These are phyloP conservation scores for Gaeumannomyces tritici DNA, from an alignment of 2,329 filamentous ascomycete species.

Conservation along the genomic window DNA sequence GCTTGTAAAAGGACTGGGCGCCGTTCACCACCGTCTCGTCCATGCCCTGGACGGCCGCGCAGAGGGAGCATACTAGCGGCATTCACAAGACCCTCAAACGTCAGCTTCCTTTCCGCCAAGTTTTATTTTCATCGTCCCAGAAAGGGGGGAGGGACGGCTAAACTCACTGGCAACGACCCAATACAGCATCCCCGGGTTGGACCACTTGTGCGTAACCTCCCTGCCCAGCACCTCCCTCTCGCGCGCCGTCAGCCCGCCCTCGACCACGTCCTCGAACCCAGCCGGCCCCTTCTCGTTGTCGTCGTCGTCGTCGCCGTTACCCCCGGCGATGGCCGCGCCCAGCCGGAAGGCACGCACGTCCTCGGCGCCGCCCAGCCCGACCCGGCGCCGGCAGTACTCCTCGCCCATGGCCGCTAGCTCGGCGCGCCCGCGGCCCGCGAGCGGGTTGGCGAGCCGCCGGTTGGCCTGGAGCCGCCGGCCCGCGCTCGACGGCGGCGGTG, in stretches of 20 bases:
- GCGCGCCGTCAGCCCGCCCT: constrained; percentile 34
- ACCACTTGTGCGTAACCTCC: constrained; percentile 60
- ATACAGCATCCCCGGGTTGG: constrained; percentile 56
- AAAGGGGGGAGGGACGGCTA: neutral
- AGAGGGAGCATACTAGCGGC: constrained; percentile 46
- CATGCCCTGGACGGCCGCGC: constrained; percentile 63
- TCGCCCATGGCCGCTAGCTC: constrained; percentile 47
- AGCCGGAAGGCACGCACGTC: constrained; percentile 50
- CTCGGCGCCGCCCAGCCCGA: constrained; percentile 43
- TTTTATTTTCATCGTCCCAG: no score
- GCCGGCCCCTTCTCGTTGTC: no score
- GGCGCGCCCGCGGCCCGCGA: constrained; percentile 27
- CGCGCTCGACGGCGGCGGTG: no score
- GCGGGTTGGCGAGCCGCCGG: constrained; percentile 28
- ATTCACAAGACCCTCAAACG: no score
- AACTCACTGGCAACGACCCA: constrained; percentile 27
- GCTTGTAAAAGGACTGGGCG: constrained; percentile 48
- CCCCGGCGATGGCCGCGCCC: constrained; percentile 47
- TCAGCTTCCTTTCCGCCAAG: no score
- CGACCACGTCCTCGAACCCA: neutral
- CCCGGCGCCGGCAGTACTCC: constrained; percentile 38
- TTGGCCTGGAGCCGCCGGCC: constrained; percentile 23
- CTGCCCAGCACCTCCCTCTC: constrained; percentile 48
- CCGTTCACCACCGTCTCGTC: constrained; percentile 63
- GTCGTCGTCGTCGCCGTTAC: constrained; percentile 33